Evolutionary conservation across 2,329 filamentous ascomycete genomes (phyloP), one percentile per base, ranked within the genome.

Genomic region (Trichoderma oligosporum): DNA sequence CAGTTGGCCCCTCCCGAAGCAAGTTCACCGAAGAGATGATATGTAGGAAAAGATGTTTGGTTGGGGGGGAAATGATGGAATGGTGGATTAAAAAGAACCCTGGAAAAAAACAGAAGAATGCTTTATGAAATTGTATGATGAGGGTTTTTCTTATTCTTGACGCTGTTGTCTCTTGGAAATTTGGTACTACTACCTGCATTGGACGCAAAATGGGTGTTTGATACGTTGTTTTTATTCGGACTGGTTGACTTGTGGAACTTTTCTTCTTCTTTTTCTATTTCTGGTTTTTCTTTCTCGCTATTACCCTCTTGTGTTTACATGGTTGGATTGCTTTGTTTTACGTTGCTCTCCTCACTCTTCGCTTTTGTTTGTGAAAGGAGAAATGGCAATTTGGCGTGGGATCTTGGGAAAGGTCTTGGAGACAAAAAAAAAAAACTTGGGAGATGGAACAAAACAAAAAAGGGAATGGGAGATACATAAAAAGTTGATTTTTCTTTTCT

Each of bases 391-490:
- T 16, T 48, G 35, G 35, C 18, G 35, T 33, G n/a, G 39, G 18
- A 14, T 41, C 14, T 47, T n/a, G 48, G 48, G 31, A 44, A 24
- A 39, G 51, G 39, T 5, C 46, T 33, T 31, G 22, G 33, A 31
- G 25, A n/a, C n/a, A n/a, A n/a, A n/a, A n/a, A n/a, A n/a, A 35
- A 41, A 22, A 20, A 31, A 35, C 22, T 56, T 44, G 44, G 53
- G 42, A 31, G 53, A 33, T 57, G 57, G 53, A 45, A 31, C 41
- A 54, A 33, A 46, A 56, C 53, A 56, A 47, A 56, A 46, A 48
- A 44, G 39, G 42, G 47, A 57, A 36, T 52, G 36, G n/a, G 42
- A 47, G 61, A 51, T 60, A 51, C 57, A 59, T 36, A 48, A 62
- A 63, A 62, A 61, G 60, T 63, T 59, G 39, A 18, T 36, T 57